Evolutionary conservation across 176 grass and related monocot genomes (phyloP).

Genomic region (Cymbopogon citratus): DNA sequence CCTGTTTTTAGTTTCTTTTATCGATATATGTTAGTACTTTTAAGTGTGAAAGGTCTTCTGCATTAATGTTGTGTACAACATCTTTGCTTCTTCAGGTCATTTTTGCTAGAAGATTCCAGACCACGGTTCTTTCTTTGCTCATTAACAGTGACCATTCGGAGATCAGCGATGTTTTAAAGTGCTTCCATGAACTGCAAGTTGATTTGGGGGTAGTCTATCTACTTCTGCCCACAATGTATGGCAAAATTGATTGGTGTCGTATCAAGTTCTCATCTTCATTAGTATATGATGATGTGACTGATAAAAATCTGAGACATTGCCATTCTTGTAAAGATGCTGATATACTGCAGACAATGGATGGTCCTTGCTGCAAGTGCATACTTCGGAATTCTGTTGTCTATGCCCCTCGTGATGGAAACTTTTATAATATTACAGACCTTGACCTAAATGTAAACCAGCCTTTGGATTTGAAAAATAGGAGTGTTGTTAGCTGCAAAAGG

Average conservation of each 20-base stretch:
- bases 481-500: constrained; percentile 37
- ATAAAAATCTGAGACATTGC: constrained; percentile 12
- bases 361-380: constrained; percentile 39
- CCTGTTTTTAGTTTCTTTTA: neutral
- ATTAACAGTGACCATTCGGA: constrained; percentile 38
- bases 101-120: constrained; percentile 63
- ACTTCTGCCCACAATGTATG: constrained; percentile 56
- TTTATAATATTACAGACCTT: constrained; percentile 42
- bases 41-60: neutral
- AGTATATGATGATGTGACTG: constrained; percentile 18
- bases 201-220: constrained; percentile 55
- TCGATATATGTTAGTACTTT: neutral
- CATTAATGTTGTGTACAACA: neutral
- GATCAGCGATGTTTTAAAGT: constrained; percentile 25
- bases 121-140: constrained; percentile 57
- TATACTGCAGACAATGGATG: constrained; percentile 64
- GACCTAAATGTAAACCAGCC: constrained; percentile 36
- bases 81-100: constrained; percentile 46
- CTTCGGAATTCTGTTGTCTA: constrained; percentile 59
- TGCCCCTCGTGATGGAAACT: constrained; percentile 32
- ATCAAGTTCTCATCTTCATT: constrained; percentile 43
- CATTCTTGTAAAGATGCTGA: constrained; percentile 34
- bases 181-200: constrained; percentile 31
- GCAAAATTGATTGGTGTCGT: constrained; percentile 64
- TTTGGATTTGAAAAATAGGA: constrained; percentile 31